These are phyloP conservation scores for Bipolaris zeicola DNA, from an alignment of 2,329 filamentous ascomycete species.

Conservation along the genomic window DNA sequence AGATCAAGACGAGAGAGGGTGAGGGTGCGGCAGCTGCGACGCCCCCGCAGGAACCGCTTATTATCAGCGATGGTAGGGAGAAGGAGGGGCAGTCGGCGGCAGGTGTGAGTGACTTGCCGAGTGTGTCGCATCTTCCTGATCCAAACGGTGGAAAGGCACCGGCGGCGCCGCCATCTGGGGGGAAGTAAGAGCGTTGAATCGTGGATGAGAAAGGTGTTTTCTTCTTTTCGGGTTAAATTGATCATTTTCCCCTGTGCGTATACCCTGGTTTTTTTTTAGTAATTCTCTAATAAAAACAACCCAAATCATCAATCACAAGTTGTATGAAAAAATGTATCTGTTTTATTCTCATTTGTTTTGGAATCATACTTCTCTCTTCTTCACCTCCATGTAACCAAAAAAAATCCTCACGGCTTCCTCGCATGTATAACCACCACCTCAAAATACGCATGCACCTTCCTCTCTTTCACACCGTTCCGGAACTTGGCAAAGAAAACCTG, in stretches of 20 bases:
- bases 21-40: slow-evolving; percentile 23
- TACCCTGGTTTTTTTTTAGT: slow-evolving; percentile 13
- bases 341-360: no score
- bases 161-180: slow-evolving; percentile 16
- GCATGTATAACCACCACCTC: slow-evolving; percentile 29
- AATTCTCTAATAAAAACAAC: no score
- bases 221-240: slow-evolving; percentile 27
- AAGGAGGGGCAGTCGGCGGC: slow-evolving; percentile 24
- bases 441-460: slow-evolving; percentile 41
- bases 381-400: no score
- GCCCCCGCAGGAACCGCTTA: slow-evolving; percentile 27
- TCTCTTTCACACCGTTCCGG: slow-evolving; percentile 37
- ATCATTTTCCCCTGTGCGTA: slow-evolving; percentile 11
- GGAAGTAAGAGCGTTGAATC: slow-evolving; percentile 12
- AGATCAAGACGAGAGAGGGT: slow-evolving; percentile 19
- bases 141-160: slow-evolving; percentile 31
- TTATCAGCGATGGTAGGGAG: slow-evolving; percentile 36
- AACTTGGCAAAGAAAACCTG: slow-evolving; percentile 50
- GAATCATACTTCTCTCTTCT: no score
- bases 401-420: slow-evolving; percentile 13
- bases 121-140: slow-evolving; percentile 45
- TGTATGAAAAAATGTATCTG: no score
- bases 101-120: slow-evolving; percentile 41
- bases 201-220: not conserved
- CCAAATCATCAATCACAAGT: no score